A percentile compares a stretch with the other conserved stretches of the same genome.
phyloP scores from a whole-genome alignment of 108 stramenopile species.

The Cyclotella cryptica region DNA sequence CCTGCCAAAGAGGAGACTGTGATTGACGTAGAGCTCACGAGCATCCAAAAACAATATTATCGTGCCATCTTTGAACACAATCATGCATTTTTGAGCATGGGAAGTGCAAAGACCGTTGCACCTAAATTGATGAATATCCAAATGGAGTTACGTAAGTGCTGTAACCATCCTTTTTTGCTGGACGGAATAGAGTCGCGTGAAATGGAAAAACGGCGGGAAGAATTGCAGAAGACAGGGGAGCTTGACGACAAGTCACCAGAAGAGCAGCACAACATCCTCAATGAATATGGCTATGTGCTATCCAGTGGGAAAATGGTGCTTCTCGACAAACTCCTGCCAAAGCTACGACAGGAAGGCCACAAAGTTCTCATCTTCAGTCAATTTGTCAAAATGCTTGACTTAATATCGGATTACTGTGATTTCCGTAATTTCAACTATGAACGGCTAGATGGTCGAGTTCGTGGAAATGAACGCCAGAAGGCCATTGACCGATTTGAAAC shows the following conservation, averaged over 20 bases:
- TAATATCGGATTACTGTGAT: slow-evolving; percentile 93
- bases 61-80: slow-evolving; percentile 98
- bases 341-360: slow-evolving; percentile 95
- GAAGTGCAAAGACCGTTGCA: slow-evolving; percentile 61
- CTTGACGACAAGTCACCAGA: slow-evolving; percentile 80
- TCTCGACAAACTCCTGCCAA: slow-evolving; percentile 98
- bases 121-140: slow-evolving; percentile 99
- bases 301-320: slow-evolving; percentile 99
- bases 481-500: slow-evolving; percentile 98
- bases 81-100: slow-evolving; percentile 94
- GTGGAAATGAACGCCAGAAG: slow-evolving; percentile 96
- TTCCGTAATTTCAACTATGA: slow-evolving; percentile 91
- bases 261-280: slow-evolving; percentile 76
- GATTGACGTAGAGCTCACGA: slow-evolving; percentile 98
- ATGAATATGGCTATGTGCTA: slow-evolving; percentile 85
- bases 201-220: slow-evolving; percentile 81
- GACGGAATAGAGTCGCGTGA: slow-evolving; percentile 95
- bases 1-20: slow-evolving; percentile 99
- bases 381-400: slow-evolving; percentile 96
- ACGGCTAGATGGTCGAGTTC: slow-evolving; percentile 83
- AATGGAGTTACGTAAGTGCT: slow-evolving; percentile 99
- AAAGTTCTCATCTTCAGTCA: slow-evolving; percentile 97
- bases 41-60: slow-evolving; percentile 98
- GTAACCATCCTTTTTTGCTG: slow-evolving; percentile 99
- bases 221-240: slow-evolving; percentile 67